Evolutionary conservation across 208 protist species (phyloP).

Genomic region (Crithidia thermophila): DNA sequence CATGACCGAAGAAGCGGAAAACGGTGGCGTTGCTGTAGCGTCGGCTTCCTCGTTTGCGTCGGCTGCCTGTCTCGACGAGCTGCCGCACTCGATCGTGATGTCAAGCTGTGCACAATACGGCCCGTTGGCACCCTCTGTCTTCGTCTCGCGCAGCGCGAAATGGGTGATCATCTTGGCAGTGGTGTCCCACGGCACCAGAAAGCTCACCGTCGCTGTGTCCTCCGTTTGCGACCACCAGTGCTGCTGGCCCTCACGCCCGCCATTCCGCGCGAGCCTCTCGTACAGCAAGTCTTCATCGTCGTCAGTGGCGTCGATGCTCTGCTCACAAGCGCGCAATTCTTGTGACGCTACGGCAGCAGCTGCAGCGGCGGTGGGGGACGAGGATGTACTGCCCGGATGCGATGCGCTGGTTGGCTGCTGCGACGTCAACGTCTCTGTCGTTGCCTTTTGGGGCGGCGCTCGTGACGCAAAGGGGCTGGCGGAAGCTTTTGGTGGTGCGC

Average conservation of each 20-base stretch:
- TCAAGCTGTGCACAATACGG: slow-evolving; percentile 13
- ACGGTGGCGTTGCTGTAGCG: background rate
- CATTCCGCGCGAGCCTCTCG: slow-evolving; percentile 59
- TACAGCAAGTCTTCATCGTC: slow-evolving; percentile 73
- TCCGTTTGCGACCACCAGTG: slow-evolving; percentile 78
- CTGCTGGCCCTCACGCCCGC: slow-evolving; percentile 52
- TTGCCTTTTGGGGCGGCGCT: background rate
- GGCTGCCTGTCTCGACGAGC: background rate
- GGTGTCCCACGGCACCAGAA: slow-evolving; percentile 60
- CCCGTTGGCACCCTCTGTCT: background rate
- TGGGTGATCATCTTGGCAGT: slow-evolving; percentile 42
- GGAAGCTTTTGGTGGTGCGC: slow-evolving; percentile 33
- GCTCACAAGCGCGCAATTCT: background rate
- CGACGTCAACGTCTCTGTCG: background rate
- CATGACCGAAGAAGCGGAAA: background rate
- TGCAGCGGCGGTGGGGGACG: too few relatives aligned
- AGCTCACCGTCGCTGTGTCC: slow-evolving; percentile 64
- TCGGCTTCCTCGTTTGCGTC: background rate
- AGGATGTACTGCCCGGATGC: too few relatives aligned
- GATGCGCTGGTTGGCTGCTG: background rate
- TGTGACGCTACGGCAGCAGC: too few relatives aligned
- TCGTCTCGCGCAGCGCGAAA: slow-evolving; percentile 39
- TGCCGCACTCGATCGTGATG: background rate
- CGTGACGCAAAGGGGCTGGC: slow-evolving; percentile 47
- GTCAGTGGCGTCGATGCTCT: slow-evolving; percentile 13